phyloP scores from a whole-genome alignment of 148 eudicot genomes.

The Salicornia ramosissima region DNA sequence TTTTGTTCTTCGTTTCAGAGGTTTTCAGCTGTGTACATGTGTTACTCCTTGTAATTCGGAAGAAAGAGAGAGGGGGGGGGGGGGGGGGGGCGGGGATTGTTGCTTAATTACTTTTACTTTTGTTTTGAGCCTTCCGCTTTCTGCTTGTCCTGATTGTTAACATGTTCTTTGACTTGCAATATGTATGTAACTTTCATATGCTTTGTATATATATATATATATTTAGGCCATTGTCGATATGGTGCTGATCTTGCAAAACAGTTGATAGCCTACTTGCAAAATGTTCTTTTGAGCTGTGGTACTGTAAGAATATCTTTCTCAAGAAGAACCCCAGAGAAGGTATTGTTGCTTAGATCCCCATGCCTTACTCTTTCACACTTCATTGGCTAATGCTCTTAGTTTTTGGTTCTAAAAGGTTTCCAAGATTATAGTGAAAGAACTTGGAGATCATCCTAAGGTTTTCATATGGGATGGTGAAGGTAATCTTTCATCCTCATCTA shows the following conservation, averaged over 20 bases:
- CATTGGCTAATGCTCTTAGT: neutral
- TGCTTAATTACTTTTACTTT: neutral
- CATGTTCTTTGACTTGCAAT: conserved; percentile 2
- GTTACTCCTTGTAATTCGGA: neutral
- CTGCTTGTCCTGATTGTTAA: neutral
- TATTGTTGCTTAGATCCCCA: conserved; percentile 20
- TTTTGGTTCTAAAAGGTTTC: conserved; percentile 41
- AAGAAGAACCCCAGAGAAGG: conserved; percentile 93
- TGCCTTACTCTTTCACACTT: conserved; percentile 1
- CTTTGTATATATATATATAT: neutral
- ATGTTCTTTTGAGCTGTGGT: conserved; percentile 75
- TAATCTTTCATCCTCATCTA: conserved; percentile 25
- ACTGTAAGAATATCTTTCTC: conserved; percentile 90
- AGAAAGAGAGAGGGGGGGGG: too few species aligned
- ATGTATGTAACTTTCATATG: too few species aligned
- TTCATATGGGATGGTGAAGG: conserved; percentile 96
- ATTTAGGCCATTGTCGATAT: conserved; percentile 70
- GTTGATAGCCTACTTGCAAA: conserved; percentile 59
- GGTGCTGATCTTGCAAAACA: conserved; percentile 84
- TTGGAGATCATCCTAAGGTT: conserved; percentile 76
- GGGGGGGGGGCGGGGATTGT: too few species aligned
- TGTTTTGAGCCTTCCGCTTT: neutral
- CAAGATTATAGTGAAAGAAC: conserved; percentile 60
- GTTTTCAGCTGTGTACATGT: neutral
- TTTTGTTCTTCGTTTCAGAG: too few species aligned